Base-by-base conservation (phyloP, 78 protist species). In the Monocercomonoides exilis region DNA sequence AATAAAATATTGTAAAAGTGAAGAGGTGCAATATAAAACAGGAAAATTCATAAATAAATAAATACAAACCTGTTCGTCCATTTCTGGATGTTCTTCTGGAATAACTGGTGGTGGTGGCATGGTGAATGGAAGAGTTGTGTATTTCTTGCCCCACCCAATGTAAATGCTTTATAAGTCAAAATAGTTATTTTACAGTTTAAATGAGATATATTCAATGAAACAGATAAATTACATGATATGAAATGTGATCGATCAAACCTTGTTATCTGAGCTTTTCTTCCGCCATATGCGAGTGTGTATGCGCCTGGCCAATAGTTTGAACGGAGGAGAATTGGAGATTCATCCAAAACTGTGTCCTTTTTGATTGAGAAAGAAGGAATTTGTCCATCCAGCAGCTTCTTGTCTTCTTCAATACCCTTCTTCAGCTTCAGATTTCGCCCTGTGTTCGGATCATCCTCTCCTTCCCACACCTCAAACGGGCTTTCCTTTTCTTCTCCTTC, bases 401-500 rank as follows among this genome's bases (percentile, higher is more conserved):
- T 54, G 70, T 54, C 70, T 21, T 54, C 70, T 11, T 21, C 70
- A 54, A 54, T 54, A 11, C 38, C 70, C 21, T 21, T 11, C 11
- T 54, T 11, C 70, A 54, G 11, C 38, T 54, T 54, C 21, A 11
- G 38, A 54, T 54, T 21, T 29, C 70, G 11, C 21, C 70, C 70
- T 29, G 11, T 54, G 11, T 21, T 21, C 11, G 70, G 38, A 21
- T 54, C 70, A 21, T 54, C 70, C 21, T 54, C 70, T 11, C 70
- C 70, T 21, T 54, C 70, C 70, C 70, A 54, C 70, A 54, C 70
- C 70, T 54, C 70, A n/a, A n/a, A n/a, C n/a, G n/a, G n/a, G n/a
- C n/a, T n/a, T 54, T 11, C 70, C 70, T 54, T 54, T 21, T 54
- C 21, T 21, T 54, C 70, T 54, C 70, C 70, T 54, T 54, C 70